Conservation (phyloP, 176 grass and related monocot genomes). For the Musa beccarii region DNA sequence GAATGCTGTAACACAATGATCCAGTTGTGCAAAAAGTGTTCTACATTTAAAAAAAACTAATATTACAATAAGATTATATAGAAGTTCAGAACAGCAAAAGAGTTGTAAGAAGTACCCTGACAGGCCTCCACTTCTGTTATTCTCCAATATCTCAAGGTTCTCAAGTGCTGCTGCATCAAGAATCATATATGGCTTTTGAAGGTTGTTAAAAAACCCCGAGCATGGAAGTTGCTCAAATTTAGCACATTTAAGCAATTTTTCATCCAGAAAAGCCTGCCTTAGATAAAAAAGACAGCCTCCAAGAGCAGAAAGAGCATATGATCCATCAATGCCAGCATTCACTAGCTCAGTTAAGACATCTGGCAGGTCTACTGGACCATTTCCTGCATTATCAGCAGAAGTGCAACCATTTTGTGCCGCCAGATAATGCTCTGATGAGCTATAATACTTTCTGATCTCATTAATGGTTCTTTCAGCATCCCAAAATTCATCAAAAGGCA, state of each 20-base stretch:
- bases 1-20: constrained; percentile 89
- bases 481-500: constrained; percentile 76
- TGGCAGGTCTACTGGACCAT: constrained; percentile 27
- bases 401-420: constrained; percentile 11
- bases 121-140: constrained; percentile 46
- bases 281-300: constrained; percentile 94
- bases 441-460: constrained; percentile 65
- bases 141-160: constrained; percentile 93
- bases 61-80: constrained; percentile 6
- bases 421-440: constrained; percentile 19
- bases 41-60: constrained; percentile 44
- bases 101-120: constrained; percentile 47
- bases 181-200: constrained; percentile 66
- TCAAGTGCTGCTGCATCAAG: constrained; percentile 89
- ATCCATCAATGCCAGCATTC: constrained; percentile 45
- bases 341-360: constrained; percentile 48
- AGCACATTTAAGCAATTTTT: constrained; percentile 70
- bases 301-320: constrained; percentile 80
- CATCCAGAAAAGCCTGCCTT: constrained; percentile 73
- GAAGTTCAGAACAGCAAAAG: constrained; percentile 22
- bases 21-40: constrained; percentile 85
- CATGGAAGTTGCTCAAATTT: constrained; percentile 72
- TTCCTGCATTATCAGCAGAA: constrained; percentile 15
- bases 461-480: constrained; percentile 56
- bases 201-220: constrained; percentile 27